Evolutionary conservation across 805 yeast genomes (phyloP).

Genomic region (Spathaspora boniae): DNA sequence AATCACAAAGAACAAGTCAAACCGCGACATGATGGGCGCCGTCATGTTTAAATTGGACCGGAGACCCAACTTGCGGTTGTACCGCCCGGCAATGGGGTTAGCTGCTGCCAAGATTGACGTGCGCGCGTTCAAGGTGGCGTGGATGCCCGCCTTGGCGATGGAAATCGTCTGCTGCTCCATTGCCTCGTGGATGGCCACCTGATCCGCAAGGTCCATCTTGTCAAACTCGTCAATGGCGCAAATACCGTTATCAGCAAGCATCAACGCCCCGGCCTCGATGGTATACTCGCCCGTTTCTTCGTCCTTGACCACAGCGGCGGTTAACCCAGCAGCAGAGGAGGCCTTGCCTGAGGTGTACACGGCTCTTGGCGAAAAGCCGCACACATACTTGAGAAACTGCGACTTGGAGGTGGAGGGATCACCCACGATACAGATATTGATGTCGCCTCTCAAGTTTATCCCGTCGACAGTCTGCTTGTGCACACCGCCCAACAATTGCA

Average conservation of each 20-base stretch:
- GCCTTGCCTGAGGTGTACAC: slow-evolving; percentile 98
- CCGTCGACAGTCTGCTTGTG: slow-evolving; percentile 94
- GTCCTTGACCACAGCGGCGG: slow-evolving; percentile 96
- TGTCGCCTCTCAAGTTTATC: slow-evolving; percentile 92
- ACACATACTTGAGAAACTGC: slow-evolving; percentile 90
- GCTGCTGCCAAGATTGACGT: slow-evolving; percentile 98
- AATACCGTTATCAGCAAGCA: slow-evolving; percentile 97
- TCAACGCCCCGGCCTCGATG: slow-evolving; percentile 96
- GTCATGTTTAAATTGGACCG: slow-evolving; percentile 90
- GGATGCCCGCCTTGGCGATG: slow-evolving; percentile 98
- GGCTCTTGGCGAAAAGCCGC: slow-evolving; percentile 87
- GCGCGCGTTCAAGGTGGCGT: slow-evolving; percentile 94
- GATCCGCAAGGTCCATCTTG: slow-evolving; percentile 93
- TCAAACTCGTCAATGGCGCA: slow-evolving; percentile 99
- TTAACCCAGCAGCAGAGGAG: slow-evolving; percentile 96
- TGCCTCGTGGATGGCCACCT: slow-evolving; percentile 98
- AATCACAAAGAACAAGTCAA: slow-evolving; percentile 91
- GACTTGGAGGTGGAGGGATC: slow-evolving; percentile 98
- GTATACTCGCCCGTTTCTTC: slow-evolving; percentile 97
- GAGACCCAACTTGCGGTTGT: slow-evolving; percentile 80
- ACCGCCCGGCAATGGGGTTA: slow-evolving; percentile 95
- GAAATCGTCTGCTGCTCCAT: slow-evolving; percentile 99
- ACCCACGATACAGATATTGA: slow-evolving; percentile 93
- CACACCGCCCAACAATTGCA: slow-evolving; percentile 92
- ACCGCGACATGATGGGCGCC: slow-evolving; percentile 98